Conservation (phyloP, 169 alveolate genomes). For the Eimeria acervulina region DNA sequence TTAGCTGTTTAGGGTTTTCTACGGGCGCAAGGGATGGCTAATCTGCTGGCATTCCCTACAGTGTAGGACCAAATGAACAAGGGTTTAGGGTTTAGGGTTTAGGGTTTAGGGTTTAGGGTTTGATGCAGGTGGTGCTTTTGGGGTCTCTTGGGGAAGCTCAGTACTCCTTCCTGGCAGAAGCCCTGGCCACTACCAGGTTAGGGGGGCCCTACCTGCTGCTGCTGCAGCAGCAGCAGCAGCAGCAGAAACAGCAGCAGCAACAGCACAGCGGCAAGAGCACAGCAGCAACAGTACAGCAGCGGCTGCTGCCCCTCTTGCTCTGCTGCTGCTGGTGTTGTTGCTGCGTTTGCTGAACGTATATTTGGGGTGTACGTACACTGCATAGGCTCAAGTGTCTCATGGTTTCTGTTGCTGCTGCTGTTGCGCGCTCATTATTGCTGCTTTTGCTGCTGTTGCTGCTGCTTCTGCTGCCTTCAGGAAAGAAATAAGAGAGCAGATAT, state of each 20-base stretch:
- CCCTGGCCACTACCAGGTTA: slow-evolving; percentile 19
- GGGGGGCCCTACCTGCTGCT: no score
- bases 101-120: no score
- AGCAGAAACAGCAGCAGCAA: no score
- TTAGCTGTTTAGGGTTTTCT: background rate
- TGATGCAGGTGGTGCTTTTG: slow-evolving; percentile 25
- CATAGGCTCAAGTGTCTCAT: no score
- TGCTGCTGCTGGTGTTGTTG: no score
- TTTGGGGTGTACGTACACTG: no score
- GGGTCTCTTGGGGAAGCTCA: slow-evolving; percentile 27
- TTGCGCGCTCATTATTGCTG: background rate
- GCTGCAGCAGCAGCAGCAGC: no score
- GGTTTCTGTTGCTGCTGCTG: background rate
- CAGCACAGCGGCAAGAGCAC: background rate
- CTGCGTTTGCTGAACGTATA: no score
- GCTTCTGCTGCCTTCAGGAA: slow-evolving; percentile 7
- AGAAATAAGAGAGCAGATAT: background rate
- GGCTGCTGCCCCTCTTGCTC: background rate
- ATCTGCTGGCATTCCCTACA: background rate
- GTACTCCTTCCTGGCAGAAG: background rate
- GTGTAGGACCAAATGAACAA: background rate
- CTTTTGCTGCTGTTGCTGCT: background rate
- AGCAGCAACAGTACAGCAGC: background rate
- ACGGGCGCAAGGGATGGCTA: background rate
- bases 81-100: background rate